Base-by-base conservation (phyloP, 257 asterid genomes). In the Avicennia marina region DNA sequence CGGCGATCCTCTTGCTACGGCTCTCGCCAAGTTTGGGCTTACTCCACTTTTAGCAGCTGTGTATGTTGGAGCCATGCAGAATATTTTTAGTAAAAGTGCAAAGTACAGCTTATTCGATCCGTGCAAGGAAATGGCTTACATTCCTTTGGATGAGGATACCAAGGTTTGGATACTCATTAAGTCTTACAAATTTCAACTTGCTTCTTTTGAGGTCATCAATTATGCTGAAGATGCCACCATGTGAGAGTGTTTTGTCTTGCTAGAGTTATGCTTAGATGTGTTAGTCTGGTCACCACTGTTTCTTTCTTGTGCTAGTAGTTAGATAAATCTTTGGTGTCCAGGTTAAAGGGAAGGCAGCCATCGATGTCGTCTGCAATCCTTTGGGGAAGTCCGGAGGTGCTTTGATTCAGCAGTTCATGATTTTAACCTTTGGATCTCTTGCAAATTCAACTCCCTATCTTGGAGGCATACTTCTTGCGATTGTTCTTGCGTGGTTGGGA, bases 71-170 rank as follows among this genome's bases (percentile, higher is more conserved):
- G 99, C 99, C 4, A 41, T 93, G 97, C 99, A 93, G 53, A 93
- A 93, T 70, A 89, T 93, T 36, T 93, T 93, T 56, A 93, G 99
- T 33, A 93, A 93, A 79, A 93, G 99, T 45, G 97, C 99, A 0
- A 93, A 93, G 67, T 93, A 93, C 78, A 93, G 99, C 69, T 82
- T 93, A 39, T 93, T 93, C 38, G 99, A 93, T 60, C 99, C 99
- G 0, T 93, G 99, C 89, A 93, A 93, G 71, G 99, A 93, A 67
- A 93, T 93, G 99, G 99, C 99, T 4, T 93, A 89, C 74, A 93
- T 93, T 74, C 99, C 99, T 54, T 49, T 93, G 74, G 99, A 93
- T 10, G 99, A 93, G 69, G 99, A 89, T 68, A 93, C 99, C 44
- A 93, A 93, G 99, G 98, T 91, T 60, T 12, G 41, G 13, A 3